Evolutionary conservation across 148 eudicot species (phyloP).

Genomic region (Heliosperma pusillum): DNA sequence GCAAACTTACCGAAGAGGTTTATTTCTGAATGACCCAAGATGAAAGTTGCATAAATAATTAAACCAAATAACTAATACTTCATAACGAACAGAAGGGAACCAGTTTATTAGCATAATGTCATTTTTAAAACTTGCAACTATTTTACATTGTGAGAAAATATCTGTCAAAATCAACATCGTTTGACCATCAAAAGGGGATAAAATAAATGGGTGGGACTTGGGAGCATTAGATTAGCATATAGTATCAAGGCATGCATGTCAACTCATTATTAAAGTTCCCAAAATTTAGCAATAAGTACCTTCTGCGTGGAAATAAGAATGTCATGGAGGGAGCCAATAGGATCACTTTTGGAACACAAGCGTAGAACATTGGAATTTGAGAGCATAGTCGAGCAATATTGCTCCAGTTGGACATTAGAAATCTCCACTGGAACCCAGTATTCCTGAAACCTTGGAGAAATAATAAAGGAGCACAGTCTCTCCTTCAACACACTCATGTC

Average conservation of each 20-base stretch:
- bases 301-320: constrained; percentile 47
- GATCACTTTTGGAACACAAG: constrained; percentile 40
- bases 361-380: constrained; percentile 46
- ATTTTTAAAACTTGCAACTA: too few relatives aligned
- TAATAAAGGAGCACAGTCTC: constrained; percentile 38
- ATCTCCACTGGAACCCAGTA: constrained; percentile 79
- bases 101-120: too few relatives aligned
- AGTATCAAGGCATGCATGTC: not conserved
- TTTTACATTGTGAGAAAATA: too few relatives aligned
- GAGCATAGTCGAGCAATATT: constrained; percentile 52
- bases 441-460: constrained; percentile 49
- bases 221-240: not conserved
- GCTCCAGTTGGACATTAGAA: constrained; percentile 72
- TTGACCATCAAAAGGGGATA: too few relatives aligned
- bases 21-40: too few relatives aligned
- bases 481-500: constrained; percentile 38
- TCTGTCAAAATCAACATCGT: too few relatives aligned
- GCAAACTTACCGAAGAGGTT: too few relatives aligned
- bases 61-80: too few relatives aligned
- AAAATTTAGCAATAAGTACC: constrained; percentile 34
- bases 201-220: too few relatives aligned
- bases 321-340: constrained; percentile 44
- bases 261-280: not conserved
- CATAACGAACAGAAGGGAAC: too few relatives aligned
- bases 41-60: too few relatives aligned